These are phyloP conservation scores for Oidiodendron maius DNA, from an alignment of 495 filamentous ascomycete species.

Conservation along the genomic window DNA sequence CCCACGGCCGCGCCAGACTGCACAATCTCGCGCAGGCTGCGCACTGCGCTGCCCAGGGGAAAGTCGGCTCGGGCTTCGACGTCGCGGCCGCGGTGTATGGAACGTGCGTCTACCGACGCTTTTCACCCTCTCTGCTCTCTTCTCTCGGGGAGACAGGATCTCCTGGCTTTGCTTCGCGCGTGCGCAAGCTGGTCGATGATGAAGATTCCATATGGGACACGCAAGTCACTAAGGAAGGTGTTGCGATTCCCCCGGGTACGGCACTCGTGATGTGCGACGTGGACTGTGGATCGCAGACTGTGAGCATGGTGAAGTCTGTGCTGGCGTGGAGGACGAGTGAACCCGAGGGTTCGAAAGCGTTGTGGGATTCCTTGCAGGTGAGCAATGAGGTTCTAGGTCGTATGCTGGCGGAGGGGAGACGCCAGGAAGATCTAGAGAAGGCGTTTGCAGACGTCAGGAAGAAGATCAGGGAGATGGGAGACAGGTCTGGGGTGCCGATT, in stretches of 20 bases:
- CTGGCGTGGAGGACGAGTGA: slow-evolving; percentile 74
- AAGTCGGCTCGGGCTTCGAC: slow-evolving; percentile 93
- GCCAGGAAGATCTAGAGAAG: slow-evolving; percentile 23
- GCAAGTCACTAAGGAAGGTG: slow-evolving; percentile 56
- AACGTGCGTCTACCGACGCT: slow-evolving; percentile 82
- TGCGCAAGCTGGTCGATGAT: slow-evolving; percentile 62
- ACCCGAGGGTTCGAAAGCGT: slow-evolving; percentile 52
- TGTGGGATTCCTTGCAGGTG: slow-evolving; percentile 70
- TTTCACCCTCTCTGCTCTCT: slow-evolving; percentile 72
- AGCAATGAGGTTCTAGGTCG: slow-evolving; percentile 66
- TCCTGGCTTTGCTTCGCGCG: slow-evolving; percentile 55
- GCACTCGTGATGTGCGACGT: slow-evolving; percentile 91
- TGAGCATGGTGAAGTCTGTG: slow-evolving; percentile 90
- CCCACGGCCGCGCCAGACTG: slow-evolving; percentile 39
- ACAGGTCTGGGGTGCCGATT: slow-evolving; percentile 71
- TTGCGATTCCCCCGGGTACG: slow-evolving; percentile 56
- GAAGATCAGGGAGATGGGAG: slow-evolving; percentile 70
- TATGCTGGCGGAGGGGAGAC: slow-evolving; percentile 43
- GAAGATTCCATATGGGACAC: slow-evolving; percentile 64
- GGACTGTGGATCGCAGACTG: slow-evolving; percentile 87
- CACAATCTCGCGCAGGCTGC: slow-evolving; percentile 92
- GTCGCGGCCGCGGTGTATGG: slow-evolving; percentile 92
- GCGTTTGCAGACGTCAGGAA: slow-evolving; percentile 37
- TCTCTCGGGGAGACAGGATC: slow-evolving; percentile 56
- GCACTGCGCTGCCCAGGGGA: slow-evolving; percentile 94